Conservation (phyloP, 306 rosid genomes). For the Cotoneaster glaucophyllus region DNA sequence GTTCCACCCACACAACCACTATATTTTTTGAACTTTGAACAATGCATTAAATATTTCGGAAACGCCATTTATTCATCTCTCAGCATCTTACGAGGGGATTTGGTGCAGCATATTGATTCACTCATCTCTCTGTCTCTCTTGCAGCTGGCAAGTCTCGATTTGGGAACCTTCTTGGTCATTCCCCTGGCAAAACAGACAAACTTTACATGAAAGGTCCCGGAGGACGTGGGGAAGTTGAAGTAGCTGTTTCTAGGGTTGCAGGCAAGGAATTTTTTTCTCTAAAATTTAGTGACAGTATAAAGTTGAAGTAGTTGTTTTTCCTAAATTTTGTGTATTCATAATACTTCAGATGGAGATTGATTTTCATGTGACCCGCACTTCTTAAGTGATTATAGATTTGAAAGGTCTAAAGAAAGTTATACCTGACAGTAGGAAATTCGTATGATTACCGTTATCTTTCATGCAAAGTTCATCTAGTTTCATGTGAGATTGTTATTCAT, state of each 20-base stretch:
- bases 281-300: not conserved
- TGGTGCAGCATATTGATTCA: not conserved
- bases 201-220: conserved; percentile 99
- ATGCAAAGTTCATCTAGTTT: not conserved
- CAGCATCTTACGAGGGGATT: not conserved
- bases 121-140: not conserved
- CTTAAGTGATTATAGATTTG: not conserved
- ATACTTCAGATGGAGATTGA: not conserved
- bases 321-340: not conserved
- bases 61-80: not conserved
- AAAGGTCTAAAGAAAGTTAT: not conserved
- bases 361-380: not conserved
- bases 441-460: not conserved
- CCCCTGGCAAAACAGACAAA: conserved; percentile 74
- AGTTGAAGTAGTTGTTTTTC: not conserved
- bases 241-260: conserved; percentile 92
- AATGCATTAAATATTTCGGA: not conserved
- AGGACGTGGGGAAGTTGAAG: conserved; percentile 99
- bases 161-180: conserved; percentile 74
- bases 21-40: not conserved
- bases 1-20: not conserved
- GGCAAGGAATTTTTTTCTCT: conserved; percentile 37
- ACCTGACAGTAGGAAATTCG: not conserved
- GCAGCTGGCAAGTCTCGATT: conserved; percentile 85
- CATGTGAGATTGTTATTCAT: not conserved